Conservation (phyloP, 2,329 filamentous ascomycete genomes). For the Septoria linicola region DNA sequence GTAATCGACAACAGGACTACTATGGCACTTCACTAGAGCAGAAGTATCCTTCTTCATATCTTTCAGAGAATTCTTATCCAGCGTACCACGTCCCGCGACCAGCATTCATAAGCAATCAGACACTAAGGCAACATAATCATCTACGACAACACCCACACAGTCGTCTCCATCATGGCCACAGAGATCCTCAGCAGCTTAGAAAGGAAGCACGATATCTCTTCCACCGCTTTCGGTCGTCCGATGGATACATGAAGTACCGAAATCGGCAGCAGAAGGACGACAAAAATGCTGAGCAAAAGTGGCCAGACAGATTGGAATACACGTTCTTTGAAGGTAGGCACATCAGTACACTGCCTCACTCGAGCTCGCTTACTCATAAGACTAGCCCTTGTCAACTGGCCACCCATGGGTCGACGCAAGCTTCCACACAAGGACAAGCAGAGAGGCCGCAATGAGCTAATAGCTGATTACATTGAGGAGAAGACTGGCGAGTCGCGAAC, state of each 20-base stretch:
- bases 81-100: constrained; percentile 14
- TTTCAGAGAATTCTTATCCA: constrained; percentile 31
- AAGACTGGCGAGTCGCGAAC: constrained; percentile 54
- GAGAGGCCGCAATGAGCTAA: constrained; percentile 61
- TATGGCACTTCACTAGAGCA: constrained; percentile 28
- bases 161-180: constrained; percentile 7
- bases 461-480: constrained; percentile 57
- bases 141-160: constrained; percentile 14
- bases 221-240: constrained; percentile 36
- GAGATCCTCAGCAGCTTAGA: constrained; percentile 21
- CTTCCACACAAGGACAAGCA: constrained; percentile 48
- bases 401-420: constrained; percentile 60
- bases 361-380: constrained; percentile 22
- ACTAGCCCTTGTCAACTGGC: constrained; percentile 52
- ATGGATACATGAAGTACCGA: constrained; percentile 49
- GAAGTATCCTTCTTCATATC: constrained; percentile 36
- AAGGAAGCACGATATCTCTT: constrained; percentile 30
- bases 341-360: too few relatives aligned
- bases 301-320: constrained; percentile 50
- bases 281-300: constrained; percentile 39
- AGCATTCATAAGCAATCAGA: constrained; percentile 20
- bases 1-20: constrained; percentile 41
- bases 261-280: constrained; percentile 41
- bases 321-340: constrained; percentile 50
- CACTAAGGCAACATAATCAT: constrained; percentile 20